Evolutionary conservation across 2,329 filamentous ascomycete genomes (phyloP).

Genomic region (Arthrobotrys iridis): DNA sequence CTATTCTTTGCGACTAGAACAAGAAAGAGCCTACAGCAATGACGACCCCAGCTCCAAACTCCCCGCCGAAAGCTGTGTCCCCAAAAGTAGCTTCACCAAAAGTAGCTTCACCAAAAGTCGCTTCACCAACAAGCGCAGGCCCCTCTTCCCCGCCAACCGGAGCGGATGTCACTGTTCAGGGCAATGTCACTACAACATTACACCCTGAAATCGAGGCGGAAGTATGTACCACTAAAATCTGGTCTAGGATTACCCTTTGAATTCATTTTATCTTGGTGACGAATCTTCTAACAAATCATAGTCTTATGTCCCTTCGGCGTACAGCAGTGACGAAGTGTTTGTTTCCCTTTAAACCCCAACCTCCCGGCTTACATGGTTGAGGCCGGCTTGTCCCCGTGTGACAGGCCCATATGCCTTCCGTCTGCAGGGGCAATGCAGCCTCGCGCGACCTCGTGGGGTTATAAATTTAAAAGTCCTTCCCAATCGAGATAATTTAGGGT

Average conservation of each 20-base stretch:
- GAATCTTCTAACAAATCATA: conserved; percentile 9
- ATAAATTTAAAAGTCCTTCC: background rate
- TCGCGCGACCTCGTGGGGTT: background rate
- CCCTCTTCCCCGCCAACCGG: background rate
- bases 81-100: background rate
- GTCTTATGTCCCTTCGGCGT: conserved; percentile 14
- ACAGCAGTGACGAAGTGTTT: conserved; percentile 12
- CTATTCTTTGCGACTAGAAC: background rate
- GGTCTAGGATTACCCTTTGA: background rate
- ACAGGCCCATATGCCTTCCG: background rate
- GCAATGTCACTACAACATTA: conserved; percentile 28
- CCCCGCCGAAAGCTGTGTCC: conserved; percentile 8
- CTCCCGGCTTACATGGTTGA: background rate
- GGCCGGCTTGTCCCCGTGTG: background rate
- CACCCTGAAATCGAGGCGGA: conserved; percentile 29
- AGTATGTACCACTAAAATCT: background rate
- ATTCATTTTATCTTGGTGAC: background rate
- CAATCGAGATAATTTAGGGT: background rate
- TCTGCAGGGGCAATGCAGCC: background rate
- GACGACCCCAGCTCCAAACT: conserved; percentile 7
- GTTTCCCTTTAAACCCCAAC: conserved; percentile 2
- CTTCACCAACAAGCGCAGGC: background rate
- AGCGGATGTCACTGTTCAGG: conserved; percentile 1
- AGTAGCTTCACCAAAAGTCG: background rate
- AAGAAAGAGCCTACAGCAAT: background rate